Conservation (phyloP, 805 yeast genomes). For the Phaffomyces antillensis region DNA sequence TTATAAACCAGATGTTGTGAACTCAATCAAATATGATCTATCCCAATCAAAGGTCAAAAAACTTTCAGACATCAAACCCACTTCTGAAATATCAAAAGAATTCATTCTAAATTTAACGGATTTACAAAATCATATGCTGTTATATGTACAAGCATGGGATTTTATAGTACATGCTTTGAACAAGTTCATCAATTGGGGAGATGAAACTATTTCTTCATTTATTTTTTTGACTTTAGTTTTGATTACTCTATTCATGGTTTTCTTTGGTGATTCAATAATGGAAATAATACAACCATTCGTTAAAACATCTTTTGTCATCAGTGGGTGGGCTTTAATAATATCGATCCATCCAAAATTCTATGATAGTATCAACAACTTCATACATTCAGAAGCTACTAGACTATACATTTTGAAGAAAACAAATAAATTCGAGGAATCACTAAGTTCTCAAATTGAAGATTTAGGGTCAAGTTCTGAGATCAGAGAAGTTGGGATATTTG, state of each 20-base stretch:
- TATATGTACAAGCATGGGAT: conserved; percentile 60
- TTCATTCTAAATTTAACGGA: conserved; percentile 75
- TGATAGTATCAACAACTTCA: conserved; percentile 35
- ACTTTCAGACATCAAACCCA: conserved; percentile 38
- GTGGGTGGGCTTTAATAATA: conserved; percentile 43
- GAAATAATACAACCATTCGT: conserved; percentile 26
- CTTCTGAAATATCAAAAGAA: conserved; percentile 72
- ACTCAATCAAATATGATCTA: background rate
- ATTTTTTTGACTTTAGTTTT: conserved; percentile 36
- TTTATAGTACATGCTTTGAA: conserved; percentile 38
- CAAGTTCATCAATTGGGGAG: conserved; percentile 56
- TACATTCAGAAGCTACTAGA: conserved; percentile 62
- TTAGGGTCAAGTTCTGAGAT: conserved; percentile 3
- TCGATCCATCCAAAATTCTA: conserved; percentile 50
- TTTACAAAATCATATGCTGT: conserved; percentile 70
- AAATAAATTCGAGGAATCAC: conserved; percentile 39
- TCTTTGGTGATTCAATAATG: conserved; percentile 24
- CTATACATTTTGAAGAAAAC: conserved; percentile 40
- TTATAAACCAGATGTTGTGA: conserved; percentile 53
- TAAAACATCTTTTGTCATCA: conserved; percentile 27
- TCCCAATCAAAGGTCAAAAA: background rate
- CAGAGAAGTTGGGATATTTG: conserved; percentile 4
- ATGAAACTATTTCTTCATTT: conserved; percentile 51
- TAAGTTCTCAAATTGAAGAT: conserved; percentile 32
- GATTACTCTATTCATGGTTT: conserved; percentile 25